Percentiles rank a stretch among this genome's conserved stretches.
These are phyloP conservation scores for Cytospora chrysosperma DNA, from an alignment of 2,329 filamentous ascomycete genomes.

Conservation along the genomic window DNA sequence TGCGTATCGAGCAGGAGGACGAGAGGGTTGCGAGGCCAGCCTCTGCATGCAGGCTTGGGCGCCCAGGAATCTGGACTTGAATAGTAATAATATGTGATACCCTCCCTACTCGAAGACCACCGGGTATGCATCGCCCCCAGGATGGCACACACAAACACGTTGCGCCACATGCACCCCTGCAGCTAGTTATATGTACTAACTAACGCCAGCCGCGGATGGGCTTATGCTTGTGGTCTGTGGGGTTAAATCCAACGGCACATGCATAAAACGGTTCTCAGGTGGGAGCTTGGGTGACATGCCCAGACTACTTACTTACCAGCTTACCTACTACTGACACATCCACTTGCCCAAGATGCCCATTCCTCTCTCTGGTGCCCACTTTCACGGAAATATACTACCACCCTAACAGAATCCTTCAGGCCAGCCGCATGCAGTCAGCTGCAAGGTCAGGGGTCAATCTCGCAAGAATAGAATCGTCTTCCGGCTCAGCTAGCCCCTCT, in stretches of 20 bases:
- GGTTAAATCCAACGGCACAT: too few species aligned
- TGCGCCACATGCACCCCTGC: background rate
- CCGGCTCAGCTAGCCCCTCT: background rate
- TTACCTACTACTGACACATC: too few species aligned
- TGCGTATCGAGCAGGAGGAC: slow-evolving; percentile 2
- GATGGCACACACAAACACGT: background rate
- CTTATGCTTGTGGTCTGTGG: too few species aligned
- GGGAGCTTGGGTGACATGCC: too few species aligned
- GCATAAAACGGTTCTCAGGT: background rate
- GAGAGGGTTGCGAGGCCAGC: background rate
- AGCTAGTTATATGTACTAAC: too few species aligned
- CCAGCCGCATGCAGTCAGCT: background rate
- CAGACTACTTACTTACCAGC: too few species aligned
- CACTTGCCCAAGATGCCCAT: too few species aligned
- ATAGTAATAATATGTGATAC: slow-evolving; percentile 13
- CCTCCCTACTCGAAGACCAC: background rate
- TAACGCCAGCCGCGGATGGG: too few species aligned
- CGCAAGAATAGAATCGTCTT: background rate
- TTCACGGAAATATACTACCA: background rate
- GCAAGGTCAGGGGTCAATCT: background rate
- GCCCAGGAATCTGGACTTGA: too few species aligned
- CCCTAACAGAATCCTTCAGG: background rate
- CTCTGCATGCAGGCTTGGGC: too few species aligned
- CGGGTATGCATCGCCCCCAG: background rate
- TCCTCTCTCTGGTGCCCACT: too few species aligned